Base-by-base conservation (phyloP, 2,329 filamentous ascomycete genomes). In the Fusarium chlamydosporum region DNA sequence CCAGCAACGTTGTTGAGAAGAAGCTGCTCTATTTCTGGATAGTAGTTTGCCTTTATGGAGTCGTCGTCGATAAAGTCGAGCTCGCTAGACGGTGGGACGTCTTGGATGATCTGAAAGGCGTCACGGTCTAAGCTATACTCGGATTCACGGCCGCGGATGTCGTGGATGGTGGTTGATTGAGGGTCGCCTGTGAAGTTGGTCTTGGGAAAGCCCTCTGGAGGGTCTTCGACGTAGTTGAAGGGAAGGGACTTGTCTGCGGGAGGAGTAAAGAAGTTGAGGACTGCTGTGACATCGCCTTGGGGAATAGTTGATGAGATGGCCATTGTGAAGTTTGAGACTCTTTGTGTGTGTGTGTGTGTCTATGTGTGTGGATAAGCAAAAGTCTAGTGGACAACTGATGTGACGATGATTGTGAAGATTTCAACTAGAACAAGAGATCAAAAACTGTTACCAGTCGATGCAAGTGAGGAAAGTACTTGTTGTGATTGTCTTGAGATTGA, bases 1-100 rank as follows among this genome's bases (percentile, higher is more conserved):
- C 91, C 92, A 0, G 90, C 89, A 16, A 96, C 83, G 59, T 88
- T 79, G 15, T 87, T 81, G 4, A 94, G 81, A 1, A 97, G 82
- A 27, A 97, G 81, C 48, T 85, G 78, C 79, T 94, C 91, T 10
- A 97, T 87, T 76, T 97, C 93, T 0, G 93, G 91, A 81, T 97
- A 97, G 83, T 97, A 97, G 55, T 88, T 85, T 2, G 80, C 74
- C 74, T 86, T 81, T 79, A 97, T 92, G 63, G 86, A 87, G 12
- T 84, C 86, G 73, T 94, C 91, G 76, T 92, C 88, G 6, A 78
- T 79, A 78, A 95, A 96, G 40, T 87, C 85, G 7, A 56, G 7
- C 42, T 79, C 77, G 10, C 48, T 63, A 4, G 86, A 85, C 3
- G 86, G 84, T 0, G 89, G 82, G 2, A 93, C 79, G 71, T 84